These are phyloP conservation scores for Fomitiporia mediterranea DNA, from an alignment of 1,284 basidiomycete genomes.

Conservation along the genomic window DNA sequence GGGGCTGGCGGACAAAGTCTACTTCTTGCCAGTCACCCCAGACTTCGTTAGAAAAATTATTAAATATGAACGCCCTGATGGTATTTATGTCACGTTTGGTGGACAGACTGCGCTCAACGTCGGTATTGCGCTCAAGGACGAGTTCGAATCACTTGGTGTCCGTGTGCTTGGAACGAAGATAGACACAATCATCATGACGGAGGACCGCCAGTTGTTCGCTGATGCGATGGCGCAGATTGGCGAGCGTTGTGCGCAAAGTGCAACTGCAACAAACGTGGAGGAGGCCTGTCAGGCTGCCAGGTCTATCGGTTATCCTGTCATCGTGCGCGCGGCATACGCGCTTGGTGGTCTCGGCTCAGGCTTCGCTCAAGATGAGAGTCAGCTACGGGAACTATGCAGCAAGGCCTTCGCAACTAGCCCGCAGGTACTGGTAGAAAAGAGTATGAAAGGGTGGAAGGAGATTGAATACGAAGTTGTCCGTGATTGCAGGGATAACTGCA, in stretches of 20 bases:
- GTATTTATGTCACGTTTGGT: constrained; percentile 98
- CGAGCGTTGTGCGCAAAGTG: constrained; percentile 95
- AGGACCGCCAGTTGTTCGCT: constrained; percentile 96
- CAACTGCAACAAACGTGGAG: constrained; percentile 96
- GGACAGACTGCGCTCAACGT: constrained; percentile 98
- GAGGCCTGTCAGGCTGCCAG: constrained; percentile 85
- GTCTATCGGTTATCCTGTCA: constrained; percentile 93
- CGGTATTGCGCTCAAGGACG: constrained; percentile 97
- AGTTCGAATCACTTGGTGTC: constrained; percentile 91
- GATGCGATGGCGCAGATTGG: constrained; percentile 95
- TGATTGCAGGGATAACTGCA: constrained; percentile 96
- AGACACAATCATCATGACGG: constrained; percentile 95
- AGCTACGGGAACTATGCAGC: constrained; percentile 82
- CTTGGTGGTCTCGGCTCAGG: constrained; percentile 94
- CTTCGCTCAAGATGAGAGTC: constrained; percentile 87
- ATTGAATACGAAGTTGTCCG: constrained; percentile 99
- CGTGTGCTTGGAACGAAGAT: constrained; percentile 96
- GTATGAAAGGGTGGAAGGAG: constrained; percentile 99
- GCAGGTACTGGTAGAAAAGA: constrained; percentile 96
- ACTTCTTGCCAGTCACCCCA: constrained; percentile 97
- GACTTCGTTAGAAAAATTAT: constrained; percentile 98
- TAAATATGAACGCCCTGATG: constrained; percentile 97
- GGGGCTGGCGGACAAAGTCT: constrained; percentile 97
- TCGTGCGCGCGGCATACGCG: constrained; percentile 94
- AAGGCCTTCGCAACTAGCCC: constrained; percentile 97